Conservation (phyloP, 345 rosid genomes). For the Laguncularia racemosa region DNA sequence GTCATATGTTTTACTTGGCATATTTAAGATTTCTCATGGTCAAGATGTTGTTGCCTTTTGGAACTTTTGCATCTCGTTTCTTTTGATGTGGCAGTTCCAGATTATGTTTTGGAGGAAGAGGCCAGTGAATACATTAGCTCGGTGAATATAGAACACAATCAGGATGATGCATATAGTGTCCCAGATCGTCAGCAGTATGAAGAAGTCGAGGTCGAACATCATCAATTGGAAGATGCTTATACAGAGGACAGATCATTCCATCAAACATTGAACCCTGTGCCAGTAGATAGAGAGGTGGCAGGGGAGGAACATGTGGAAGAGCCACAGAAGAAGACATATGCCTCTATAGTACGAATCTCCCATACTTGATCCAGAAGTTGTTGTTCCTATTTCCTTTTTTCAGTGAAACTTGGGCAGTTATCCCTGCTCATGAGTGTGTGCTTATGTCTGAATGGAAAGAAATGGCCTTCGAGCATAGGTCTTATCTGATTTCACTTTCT, state of each 20-base stretch:
- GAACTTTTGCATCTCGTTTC: not conserved
- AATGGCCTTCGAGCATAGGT: no score
- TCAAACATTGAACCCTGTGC: slow-evolving; percentile 37
- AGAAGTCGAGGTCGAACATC: slow-evolving; percentile 48
- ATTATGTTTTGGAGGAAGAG: slow-evolving; percentile 75
- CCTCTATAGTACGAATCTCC: slow-evolving; percentile 66
- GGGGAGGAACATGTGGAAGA: slow-evolving; percentile 64
- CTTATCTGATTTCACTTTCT: no score
- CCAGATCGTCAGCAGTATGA: slow-evolving; percentile 58
- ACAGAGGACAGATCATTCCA: slow-evolving; percentile 37
- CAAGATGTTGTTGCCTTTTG: not conserved
- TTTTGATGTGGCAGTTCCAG: slow-evolving; percentile 40
- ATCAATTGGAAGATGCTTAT: slow-evolving; percentile 51
- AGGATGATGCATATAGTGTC: slow-evolving; percentile 15
- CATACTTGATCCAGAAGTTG: slow-evolving; percentile 2
- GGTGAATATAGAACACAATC: slow-evolving; percentile 47
- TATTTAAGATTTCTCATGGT: no score
- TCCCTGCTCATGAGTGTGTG: no score
- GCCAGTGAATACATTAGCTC: slow-evolving; percentile 61
- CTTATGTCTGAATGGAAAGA: no score
- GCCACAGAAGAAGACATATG: slow-evolving; percentile 65
- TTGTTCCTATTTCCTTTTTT: not conserved
- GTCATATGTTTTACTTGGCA: no score
- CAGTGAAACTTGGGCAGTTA: no score
- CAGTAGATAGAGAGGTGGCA: slow-evolving; percentile 33